Base-by-base conservation (phyloP, 768 basidiomycete species). In the Boletus reticulatus region DNA sequence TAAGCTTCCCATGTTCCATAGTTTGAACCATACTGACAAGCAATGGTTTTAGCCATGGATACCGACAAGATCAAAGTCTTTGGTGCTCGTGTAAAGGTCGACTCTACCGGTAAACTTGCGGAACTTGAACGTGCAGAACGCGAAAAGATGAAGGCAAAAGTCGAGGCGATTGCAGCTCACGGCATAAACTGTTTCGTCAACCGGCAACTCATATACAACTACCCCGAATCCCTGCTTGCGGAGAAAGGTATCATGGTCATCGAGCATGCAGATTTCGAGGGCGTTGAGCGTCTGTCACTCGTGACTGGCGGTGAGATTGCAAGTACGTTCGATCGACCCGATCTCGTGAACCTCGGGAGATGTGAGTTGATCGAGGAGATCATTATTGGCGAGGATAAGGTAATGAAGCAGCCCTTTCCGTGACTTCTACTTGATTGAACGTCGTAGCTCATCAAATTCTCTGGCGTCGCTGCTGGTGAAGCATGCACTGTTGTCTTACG, bases 31-130 rank as follows among this genome's bases (percentile, higher is more conserved):
- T 34, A 14, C 17, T 54, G n/a, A 50, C 46, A 37, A 19, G 13
- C 10, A 16, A 47, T 19, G 12, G 46, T 54, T 7, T 41, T 61
- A 95, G 94, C 97, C 4, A 98, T 98, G 97, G 97, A 99, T 75
- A 99, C 97, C 27, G 97, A 99, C 76, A 99, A 99, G 73, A 97
- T 98, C 79, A 99, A 99, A 76, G 89, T 99, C 57, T 99, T 99
- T 58, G 97, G 97, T 42, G 96, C 97, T 0, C 83, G 94, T 37
- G 87, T 98, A 59, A 93, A 94, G 74, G 97, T 98, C 7, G 96
- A 98, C 65, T 81, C 91, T 44, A 96, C 97, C 4, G 91, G 95
- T 50, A 98, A 99, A 76, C 84, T 99, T 8, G 97, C 97, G 9
- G 97, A 99, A 72, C 85, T 99, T 17, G 97, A 99, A 73, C 88